These are phyloP conservation scores for Trichoderma koningii DNA, from an alignment of 2,329 filamentous ascomycete species.

Conservation along the genomic window DNA sequence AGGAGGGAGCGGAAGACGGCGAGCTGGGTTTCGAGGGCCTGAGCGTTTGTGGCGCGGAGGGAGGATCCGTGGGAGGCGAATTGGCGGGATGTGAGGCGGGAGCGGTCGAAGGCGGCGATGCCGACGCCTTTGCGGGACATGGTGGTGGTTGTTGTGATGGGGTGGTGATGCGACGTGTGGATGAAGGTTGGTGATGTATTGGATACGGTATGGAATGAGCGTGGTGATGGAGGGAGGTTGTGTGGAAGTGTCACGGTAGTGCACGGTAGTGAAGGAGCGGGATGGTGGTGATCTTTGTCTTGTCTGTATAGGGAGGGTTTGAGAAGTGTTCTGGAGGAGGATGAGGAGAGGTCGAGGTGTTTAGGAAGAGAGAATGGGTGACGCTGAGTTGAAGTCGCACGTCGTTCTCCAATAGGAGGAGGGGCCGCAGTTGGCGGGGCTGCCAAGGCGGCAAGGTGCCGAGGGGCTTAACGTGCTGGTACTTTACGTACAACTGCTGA, in stretches of 20 bases:
- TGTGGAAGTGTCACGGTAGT: no score
- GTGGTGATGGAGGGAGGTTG: not conserved
- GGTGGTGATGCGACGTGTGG: not conserved
- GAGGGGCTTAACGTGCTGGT: not conserved
- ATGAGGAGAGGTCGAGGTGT: not conserved
- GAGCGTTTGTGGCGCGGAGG: constrained; percentile 80
- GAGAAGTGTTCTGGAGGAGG: not conserved
- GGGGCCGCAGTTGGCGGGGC: constrained; percentile 14
- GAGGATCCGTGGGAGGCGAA: constrained; percentile 87
- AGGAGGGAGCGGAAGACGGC: constrained; percentile 94
- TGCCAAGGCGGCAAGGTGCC: constrained; percentile 7
- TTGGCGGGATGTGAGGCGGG: constrained; percentile 79
- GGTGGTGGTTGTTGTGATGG: constrained; percentile 21
- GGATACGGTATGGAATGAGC: no score
- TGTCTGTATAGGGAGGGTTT: not conserved
- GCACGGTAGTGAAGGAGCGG: no score
- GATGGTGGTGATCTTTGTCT: no score
- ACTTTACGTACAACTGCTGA: not conserved
- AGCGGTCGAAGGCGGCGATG: constrained; percentile 85
- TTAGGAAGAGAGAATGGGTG: not conserved
- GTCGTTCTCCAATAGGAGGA: constrained; percentile 11
- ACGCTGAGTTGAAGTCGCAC: constrained; percentile 3
- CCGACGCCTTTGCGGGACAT: constrained; percentile 84
- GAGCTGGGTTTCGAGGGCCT: constrained; percentile 87
- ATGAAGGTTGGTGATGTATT: not conserved